Evolutionary conservation across 495 filamentous ascomycete species (phyloP).

Genomic region (Penicillium nucicola): DNA sequence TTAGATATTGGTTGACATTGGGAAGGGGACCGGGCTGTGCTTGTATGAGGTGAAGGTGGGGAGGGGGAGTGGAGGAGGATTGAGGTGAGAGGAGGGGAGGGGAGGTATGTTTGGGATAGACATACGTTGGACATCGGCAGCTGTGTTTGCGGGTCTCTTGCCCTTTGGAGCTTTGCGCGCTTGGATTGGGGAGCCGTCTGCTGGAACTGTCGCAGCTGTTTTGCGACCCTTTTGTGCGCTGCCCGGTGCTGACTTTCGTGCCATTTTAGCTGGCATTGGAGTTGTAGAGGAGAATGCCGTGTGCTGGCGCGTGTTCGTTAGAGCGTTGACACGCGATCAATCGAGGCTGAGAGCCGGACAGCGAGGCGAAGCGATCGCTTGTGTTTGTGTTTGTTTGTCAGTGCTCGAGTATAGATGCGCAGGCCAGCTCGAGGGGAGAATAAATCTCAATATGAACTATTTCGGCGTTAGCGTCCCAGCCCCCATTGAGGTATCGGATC

Average conservation of each 20-base stretch:
- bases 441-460: conserved; percentile 3
- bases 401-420: too few species aligned
- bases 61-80: neutral
- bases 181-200: conserved; percentile 5
- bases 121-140: conserved; percentile 40
- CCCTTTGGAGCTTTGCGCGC: conserved; percentile 15
- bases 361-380: too few species aligned
- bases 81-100: neutral
- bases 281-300: neutral
- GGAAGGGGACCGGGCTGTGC: too few species aligned
- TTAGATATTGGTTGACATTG: neutral
- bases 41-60: neutral
- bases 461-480: conserved; percentile 8
- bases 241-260: neutral
- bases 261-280: conserved; percentile 21
- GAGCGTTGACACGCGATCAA: conserved; percentile 4
- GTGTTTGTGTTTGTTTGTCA: too few species aligned
- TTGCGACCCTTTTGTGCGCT: conserved; percentile 7
- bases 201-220: neutral
- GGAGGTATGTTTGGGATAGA: conserved; percentile 1
- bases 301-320: neutral
- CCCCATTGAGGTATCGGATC: too few species aligned
- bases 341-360: neutral
- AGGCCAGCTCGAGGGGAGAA: too few species aligned
- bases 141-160: conserved; percentile 18